A percentile compares a stretch with the other conserved stretches of the same genome.
These are phyloP conservation scores for Voacanga thouarsii DNA, from an alignment of 257 asterid genomes.

Conservation along the genomic window DNA sequence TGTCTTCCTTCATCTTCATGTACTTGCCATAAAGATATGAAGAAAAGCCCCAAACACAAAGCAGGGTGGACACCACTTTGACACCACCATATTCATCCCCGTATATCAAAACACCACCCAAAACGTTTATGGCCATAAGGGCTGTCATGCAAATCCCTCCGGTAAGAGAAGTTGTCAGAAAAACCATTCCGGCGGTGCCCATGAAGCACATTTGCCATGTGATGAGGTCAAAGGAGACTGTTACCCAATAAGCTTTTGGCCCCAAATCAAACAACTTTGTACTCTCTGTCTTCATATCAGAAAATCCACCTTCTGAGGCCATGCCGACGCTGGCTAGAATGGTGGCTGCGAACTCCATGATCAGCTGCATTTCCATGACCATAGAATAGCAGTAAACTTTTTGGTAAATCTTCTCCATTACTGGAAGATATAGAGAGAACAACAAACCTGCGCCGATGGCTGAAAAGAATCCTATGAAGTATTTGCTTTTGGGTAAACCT, in stretches of 20 bases:
- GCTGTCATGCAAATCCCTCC: slow-evolving; percentile 82
- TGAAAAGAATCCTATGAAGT: slow-evolving; percentile 47
- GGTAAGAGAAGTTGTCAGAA: slow-evolving; percentile 64
- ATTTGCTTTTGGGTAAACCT: slow-evolving; percentile 33
- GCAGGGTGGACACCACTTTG: slow-evolving; percentile 50
- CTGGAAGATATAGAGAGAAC: slow-evolving; percentile 61
- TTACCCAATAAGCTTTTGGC: slow-evolving; percentile 42
- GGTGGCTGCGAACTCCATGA: slow-evolving; percentile 63
- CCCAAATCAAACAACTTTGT: slow-evolving; percentile 44
- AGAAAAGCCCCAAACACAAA: slow-evolving; percentile 69
- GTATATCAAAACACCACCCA: slow-evolving; percentile 54
- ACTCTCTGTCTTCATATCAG: slow-evolving; percentile 42
- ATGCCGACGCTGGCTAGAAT: slow-evolving; percentile 45
- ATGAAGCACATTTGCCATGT: slow-evolving; percentile 69
- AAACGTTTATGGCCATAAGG: slow-evolving; percentile 48
- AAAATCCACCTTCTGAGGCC: slow-evolving; percentile 39
- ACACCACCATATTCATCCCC: slow-evolving; percentile 53
- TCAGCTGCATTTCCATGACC: slow-evolving; percentile 82
- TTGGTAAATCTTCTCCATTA: slow-evolving; percentile 63
- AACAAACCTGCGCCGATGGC: slow-evolving; percentile 62
- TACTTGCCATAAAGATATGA: slow-evolving; percentile 61
- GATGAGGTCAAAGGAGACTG: slow-evolving; percentile 30
- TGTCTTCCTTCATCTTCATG: slow-evolving; percentile 7
- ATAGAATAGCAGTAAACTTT: slow-evolving; percentile 54
- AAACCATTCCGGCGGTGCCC: slow-evolving; percentile 84